phyloP scores from a whole-genome alignment of 2,329 filamentous ascomycete genomes.

The Pseudopyrenochaeta lycopersici region DNA sequence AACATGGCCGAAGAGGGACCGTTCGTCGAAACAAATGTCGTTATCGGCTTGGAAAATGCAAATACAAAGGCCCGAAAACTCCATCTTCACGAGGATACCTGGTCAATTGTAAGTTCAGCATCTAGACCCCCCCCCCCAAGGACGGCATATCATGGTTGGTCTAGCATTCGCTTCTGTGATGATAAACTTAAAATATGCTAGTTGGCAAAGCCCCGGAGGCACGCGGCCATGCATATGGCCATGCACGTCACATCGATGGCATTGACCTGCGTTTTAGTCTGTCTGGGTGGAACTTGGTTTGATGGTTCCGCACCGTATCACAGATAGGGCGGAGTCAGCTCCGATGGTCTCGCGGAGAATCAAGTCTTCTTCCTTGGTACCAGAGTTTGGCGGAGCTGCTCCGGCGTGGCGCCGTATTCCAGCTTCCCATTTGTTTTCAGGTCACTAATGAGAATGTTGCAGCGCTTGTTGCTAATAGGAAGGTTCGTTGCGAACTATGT shows the following conservation, averaged over 20 bases:
- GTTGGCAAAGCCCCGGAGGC: background rate
- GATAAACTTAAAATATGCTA: background rate
- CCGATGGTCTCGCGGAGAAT: slow-evolving; percentile 1
- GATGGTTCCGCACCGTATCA: slow-evolving; percentile 2
- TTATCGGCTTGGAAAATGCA: background rate
- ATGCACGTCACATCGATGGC: slow-evolving; percentile 23
- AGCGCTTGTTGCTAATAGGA: background rate
- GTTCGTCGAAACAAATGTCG: background rate
- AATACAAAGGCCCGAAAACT: background rate
- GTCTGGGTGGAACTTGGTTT: slow-evolving; percentile 2
- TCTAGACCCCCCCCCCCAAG: background rate
- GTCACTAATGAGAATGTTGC: background rate
- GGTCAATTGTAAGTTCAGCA: background rate
- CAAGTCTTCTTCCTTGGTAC: background rate
- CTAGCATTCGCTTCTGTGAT: background rate
- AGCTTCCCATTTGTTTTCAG: background rate
- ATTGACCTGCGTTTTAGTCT: slow-evolving; percentile 10
- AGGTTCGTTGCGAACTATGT: background rate
- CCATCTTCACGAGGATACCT: background rate
- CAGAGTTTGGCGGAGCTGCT: slow-evolving; percentile 2
- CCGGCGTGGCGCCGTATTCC: background rate
- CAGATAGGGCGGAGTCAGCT: slow-evolving; percentile 6
- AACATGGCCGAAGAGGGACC: slow-evolving; percentile 1
- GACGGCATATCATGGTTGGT: too few species aligned
- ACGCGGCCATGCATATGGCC: background rate